Percentiles rank a stretch among this genome's conserved stretches.
Evolutionary conservation across 129 eudicot species (phyloP).

Genomic region (Helianthus tuberosus): DNA sequence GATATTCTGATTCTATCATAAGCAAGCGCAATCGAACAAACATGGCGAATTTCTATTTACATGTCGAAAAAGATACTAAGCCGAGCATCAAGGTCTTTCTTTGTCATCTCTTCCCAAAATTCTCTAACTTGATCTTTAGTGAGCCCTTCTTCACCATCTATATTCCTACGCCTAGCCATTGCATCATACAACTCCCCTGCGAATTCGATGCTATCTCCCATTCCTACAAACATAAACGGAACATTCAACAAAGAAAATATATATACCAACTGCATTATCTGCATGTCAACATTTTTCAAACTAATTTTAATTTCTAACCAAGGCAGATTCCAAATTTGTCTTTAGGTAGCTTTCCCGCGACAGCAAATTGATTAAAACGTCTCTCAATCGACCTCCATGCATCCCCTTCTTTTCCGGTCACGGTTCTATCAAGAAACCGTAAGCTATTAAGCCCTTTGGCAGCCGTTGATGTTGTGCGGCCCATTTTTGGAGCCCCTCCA

Average conservation of each 20-base stretch:
- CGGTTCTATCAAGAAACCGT: slow-evolving; percentile 79
- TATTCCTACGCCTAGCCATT: slow-evolving; percentile 66
- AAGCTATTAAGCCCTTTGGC: slow-evolving; percentile 76
- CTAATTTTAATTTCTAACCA: slow-evolving; percentile 44
- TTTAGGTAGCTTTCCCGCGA: slow-evolving; percentile 61
- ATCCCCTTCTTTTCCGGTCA: slow-evolving; percentile 72
- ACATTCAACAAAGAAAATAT: slow-evolving; percentile 20
- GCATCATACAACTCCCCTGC: slow-evolving; percentile 78
- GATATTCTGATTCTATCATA: background rate
- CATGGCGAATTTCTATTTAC: slow-evolving; percentile 31
- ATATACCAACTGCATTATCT: background rate
- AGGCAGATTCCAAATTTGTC: slow-evolving; percentile 89
- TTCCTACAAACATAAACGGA: slow-evolving; percentile 43
- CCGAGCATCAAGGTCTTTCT: slow-evolving; percentile 73
- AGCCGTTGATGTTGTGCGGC: slow-evolving; percentile 64
- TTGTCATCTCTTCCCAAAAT: slow-evolving; percentile 90
- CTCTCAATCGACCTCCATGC: slow-evolving; percentile 80
- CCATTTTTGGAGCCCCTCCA: slow-evolving; percentile 47
- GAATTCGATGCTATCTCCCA: slow-evolving; percentile 85
- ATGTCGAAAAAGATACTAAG: slow-evolving; percentile 95
- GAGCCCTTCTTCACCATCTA: slow-evolving; percentile 57
- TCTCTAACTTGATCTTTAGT: slow-evolving; percentile 46
- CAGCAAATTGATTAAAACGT: slow-evolving; percentile 61
- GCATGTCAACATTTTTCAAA: slow-evolving; percentile 10
- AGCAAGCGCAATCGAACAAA: background rate